Evolutionary conservation across 1,284 basidiomycete genomes (phyloP).

Genomic region (Sanghuangporus baumii): DNA sequence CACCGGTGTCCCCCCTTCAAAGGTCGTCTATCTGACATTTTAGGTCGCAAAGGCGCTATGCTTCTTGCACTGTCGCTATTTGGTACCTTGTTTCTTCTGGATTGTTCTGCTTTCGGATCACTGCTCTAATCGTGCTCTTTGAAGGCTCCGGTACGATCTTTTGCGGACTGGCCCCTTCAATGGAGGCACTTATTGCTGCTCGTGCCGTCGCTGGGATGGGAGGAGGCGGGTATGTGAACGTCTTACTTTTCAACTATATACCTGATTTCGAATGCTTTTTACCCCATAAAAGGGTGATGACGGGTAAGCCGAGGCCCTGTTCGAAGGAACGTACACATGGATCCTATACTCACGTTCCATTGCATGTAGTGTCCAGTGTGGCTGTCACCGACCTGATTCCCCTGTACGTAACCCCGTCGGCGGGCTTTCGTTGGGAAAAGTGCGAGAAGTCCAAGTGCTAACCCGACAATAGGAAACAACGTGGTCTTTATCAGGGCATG

Average conservation of each 20-base stretch:
- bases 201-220: constrained; percentile 87
- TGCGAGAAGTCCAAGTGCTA: neutral
- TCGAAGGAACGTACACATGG: constrained; percentile 2
- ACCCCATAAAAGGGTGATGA: constrained; percentile 59
- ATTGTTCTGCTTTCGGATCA: constrained; percentile 21
- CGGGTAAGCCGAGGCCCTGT: constrained; percentile 45
- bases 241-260: constrained; percentile 13
- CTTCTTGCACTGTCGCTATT: constrained; percentile 76
- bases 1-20: constrained; percentile 25
- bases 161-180: constrained; percentile 79
- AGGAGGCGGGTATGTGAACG: constrained; percentile 68
- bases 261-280: constrained; percentile 6
- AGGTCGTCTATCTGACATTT: constrained; percentile 83
- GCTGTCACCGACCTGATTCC: constrained; percentile 78
- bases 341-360: constrained; percentile 11
- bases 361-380: constrained; percentile 61
- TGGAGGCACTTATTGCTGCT: constrained; percentile 77
- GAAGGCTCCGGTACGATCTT: constrained; percentile 74
- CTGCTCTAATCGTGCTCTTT: constrained; percentile 7
- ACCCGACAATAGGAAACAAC: constrained; percentile 54
- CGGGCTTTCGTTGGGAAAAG: constrained; percentile 5
- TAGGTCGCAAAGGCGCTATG: constrained; percentile 83
- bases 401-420: constrained; percentile 45
- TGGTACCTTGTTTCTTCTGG: constrained; percentile 42
- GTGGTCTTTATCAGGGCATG: constrained; percentile 86